Conservation (phyloP, 2,329 filamentous ascomycete species). For the Colletotrichum falcatum region DNA sequence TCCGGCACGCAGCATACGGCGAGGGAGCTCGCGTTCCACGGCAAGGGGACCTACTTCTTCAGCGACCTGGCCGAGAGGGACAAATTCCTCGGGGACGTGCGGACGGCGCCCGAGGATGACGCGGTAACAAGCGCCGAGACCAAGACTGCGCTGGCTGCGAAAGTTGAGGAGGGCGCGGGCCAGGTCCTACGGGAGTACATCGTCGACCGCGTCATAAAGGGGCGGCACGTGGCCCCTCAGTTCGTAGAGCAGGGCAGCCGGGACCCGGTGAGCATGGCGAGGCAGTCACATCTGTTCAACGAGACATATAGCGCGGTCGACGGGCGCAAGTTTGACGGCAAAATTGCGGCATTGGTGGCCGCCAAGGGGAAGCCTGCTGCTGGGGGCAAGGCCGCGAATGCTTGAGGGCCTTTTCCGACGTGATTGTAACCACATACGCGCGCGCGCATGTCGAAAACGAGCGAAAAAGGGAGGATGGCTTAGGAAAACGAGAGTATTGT, state of each 20-base stretch:
- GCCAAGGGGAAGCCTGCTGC: slow-evolving; percentile 42
- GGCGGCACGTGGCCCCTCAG: slow-evolving; percentile 52
- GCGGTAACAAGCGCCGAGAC: slow-evolving; percentile 20
- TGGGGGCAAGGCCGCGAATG: slow-evolving; percentile 43
- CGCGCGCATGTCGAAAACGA: background rate
- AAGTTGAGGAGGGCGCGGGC: slow-evolving; percentile 49
- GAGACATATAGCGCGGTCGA: slow-evolving; percentile 52
- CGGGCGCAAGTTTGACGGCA: slow-evolving; percentile 54
- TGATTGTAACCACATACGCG: slow-evolving; percentile 1
- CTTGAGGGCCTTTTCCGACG: slow-evolving; percentile 26
- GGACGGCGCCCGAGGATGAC: slow-evolving; percentile 36
- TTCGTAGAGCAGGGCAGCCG: slow-evolving; percentile 43
- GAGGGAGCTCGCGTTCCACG: background rate
- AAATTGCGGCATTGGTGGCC: slow-evolving; percentile 50
- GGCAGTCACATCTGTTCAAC: slow-evolving; percentile 53
- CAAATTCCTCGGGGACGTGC: slow-evolving; percentile 39
- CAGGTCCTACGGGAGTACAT: slow-evolving; percentile 51
- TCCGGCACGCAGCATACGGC: slow-evolving; percentile 1
- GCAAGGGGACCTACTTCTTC: slow-evolving; percentile 22
- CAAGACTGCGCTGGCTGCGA: slow-evolving; percentile 43
- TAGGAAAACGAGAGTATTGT: slow-evolving; percentile 7
- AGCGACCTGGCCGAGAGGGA: slow-evolving; percentile 44
- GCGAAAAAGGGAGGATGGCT: background rate
- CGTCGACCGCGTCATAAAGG: slow-evolving; percentile 50
- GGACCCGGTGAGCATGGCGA: slow-evolving; percentile 51